Evolutionary conservation across 192 early-diverging fungal species (phyloP), one percentile per base, ranked within the genome.

Genomic region (Coemansia sp.): DNA sequence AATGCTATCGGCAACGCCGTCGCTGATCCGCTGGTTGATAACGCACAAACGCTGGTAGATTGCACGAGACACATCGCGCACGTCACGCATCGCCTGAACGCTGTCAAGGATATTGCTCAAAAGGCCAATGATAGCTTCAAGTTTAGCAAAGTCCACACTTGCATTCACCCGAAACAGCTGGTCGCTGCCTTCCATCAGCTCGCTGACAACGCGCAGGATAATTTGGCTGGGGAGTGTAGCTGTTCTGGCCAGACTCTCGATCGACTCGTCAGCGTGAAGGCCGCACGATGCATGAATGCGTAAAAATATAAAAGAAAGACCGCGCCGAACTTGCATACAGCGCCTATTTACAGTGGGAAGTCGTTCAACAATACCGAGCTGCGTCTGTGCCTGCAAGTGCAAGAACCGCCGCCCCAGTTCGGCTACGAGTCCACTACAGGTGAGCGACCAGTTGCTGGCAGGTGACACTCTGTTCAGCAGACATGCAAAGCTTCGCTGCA

Each of bases 291-390:
- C 29, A 5, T 57, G 50, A 40, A 52, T 15, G 13, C 66, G 59
- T 33, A 69, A 37, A 35, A 69, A 53, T 29, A 62, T 18, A 43
- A 62, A 69, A 6, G 59, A 49, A 47, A 69, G 50, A 17, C 59
- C 62, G 36, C 46, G 59, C 34, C 66, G 58, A 8, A 69, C 13
- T 37, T 69, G 53, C 59, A 69, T 69, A 42, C 59, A 69, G 40
- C 66, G 54, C 49, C 39, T 57, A 34, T 46, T 69, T 11, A 49
- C 32, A n/a, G 36, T 40, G 4, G 66, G 66, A 15, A 62, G 27
- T 31, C 59, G 27, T 35, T 69, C 59, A 8, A 61, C 49, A 3
- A 62, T 27, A 4, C 38, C 39, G 2, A 62, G 48, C 55, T 53
- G 66, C 15, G 52, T 17, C 13, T 31, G 46, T 31, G 60, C 18